A percentile compares a stretch with the other conserved stretches of the same genome.
phyloP scores from a whole-genome alignment of 805 yeast genomes.

The Candida odintsovae region DNA sequence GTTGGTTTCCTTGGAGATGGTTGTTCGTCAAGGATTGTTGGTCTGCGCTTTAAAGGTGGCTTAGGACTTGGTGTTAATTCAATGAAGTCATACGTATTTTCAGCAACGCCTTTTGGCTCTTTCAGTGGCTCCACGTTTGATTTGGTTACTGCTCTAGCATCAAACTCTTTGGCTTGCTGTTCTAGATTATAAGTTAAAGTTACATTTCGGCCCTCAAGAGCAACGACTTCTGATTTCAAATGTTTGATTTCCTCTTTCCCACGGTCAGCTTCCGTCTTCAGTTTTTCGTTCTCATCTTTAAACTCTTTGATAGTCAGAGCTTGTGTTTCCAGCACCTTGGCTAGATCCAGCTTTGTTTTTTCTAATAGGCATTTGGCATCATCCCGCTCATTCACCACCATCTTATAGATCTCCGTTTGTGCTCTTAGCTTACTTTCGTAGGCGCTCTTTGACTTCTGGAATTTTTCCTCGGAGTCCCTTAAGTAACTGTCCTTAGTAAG shows the following conservation, averaged over 20 bases:
- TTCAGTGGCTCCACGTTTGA: background rate
- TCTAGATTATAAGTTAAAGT: constrained; percentile 7
- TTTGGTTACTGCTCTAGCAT: background rate
- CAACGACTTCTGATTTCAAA: background rate
- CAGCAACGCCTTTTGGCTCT: background rate
- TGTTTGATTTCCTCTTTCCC: background rate
- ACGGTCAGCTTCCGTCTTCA: background rate
- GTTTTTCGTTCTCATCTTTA: background rate
- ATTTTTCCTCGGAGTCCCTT: constrained; percentile 12
- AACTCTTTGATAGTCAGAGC: constrained; percentile 4
- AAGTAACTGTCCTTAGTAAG: background rate
- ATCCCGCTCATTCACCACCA: constrained; percentile 26
- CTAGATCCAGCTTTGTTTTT: constrained; percentile 25
- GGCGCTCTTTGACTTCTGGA: constrained; percentile 17
- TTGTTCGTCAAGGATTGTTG: background rate
- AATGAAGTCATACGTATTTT: background rate
- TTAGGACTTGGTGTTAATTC: background rate
- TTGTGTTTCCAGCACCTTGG: constrained; percentile 12
- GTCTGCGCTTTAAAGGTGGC: background rate
- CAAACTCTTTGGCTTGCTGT: background rate
- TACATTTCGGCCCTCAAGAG: background rate
- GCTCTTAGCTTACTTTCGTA: constrained; percentile 31
- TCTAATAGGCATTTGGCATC: constrained; percentile 21
- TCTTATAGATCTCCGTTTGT: constrained; percentile 28
- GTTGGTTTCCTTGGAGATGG: background rate